Evolutionary conservation across 148 eudicot species (phyloP).

Genomic region (Salicornia ramosissima): DNA sequence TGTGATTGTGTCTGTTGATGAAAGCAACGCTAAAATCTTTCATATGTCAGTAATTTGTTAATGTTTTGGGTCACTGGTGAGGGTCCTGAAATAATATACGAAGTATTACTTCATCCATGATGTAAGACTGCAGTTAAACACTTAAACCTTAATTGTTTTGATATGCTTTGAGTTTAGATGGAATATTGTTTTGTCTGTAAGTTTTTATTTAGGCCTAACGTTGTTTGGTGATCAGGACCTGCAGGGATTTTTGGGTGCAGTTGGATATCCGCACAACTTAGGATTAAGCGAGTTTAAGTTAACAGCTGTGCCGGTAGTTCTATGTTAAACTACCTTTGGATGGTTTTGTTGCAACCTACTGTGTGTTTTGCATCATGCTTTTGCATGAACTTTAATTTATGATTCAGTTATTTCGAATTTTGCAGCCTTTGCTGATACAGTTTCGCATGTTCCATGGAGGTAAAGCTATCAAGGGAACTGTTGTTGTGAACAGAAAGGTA

Average conservation of each 20-base stretch:
- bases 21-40: not conserved
- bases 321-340: not conserved
- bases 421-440: conserved; percentile 82
- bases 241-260: conserved; percentile 27
- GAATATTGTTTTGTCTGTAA: not conserved
- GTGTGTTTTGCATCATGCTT: not conserved
- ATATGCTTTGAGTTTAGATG: not conserved
- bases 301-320: conserved; percentile 43
- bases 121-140: not conserved
- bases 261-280: conserved; percentile 14
- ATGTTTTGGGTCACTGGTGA: not conserved
- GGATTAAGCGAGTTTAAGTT: conserved; percentile 18
- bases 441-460: conserved; percentile 74
- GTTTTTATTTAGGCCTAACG: not conserved
- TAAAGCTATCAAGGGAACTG: conserved; percentile 86
- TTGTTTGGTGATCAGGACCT: not conserved
- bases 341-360: not conserved
- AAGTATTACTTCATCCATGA: not conserved
- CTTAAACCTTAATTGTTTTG: not conserved
- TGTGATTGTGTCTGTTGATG: not conserved
- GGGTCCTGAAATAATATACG: not conserved
- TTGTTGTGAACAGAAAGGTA: conserved; percentile 74
- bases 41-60: no score
- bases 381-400: not conserved
- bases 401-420: not conserved